Conservation (phyloP, 108 stramenopile genomes). For the Cyclotella sp. region DNA sequence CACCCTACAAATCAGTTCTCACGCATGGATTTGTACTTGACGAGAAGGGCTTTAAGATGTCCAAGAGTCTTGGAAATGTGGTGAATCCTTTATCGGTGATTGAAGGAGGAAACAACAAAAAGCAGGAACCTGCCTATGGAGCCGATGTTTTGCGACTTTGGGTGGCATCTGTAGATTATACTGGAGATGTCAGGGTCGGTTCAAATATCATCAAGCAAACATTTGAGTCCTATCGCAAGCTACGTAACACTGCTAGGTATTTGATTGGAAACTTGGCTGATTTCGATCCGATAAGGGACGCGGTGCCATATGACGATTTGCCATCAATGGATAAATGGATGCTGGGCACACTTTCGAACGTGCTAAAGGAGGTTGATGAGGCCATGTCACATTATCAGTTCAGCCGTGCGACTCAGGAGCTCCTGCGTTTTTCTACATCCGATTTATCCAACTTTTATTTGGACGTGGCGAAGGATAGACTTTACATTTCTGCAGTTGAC, state of each 20-base stretch:
- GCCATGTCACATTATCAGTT: conserved; percentile 92
- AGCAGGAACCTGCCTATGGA: conserved; percentile 95
- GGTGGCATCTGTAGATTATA: conserved; percentile 97
- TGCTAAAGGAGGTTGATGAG: conserved; percentile 87
- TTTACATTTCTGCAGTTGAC: conserved; percentile 92
- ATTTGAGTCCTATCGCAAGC: conserved; percentile 94
- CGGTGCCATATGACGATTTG: conserved; percentile 84
- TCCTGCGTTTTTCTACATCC: conserved; percentile 87
- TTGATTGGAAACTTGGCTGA: conserved; percentile 94
- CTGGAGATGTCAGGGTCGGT: conserved; percentile 93
- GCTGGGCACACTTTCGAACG: conserved; percentile 79
- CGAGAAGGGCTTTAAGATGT: conserved; percentile 99
- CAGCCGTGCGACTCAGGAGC: conserved; percentile 80
- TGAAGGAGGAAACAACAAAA: conserved; percentile 95
- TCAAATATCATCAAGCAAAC: conserved; percentile 95
- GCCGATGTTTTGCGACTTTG: conserved; percentile 98
- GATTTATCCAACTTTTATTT: conserved; percentile 98
- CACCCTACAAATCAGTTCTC: conserved; percentile 95
- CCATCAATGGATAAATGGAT: conserved; percentile 97
- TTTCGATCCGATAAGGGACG: conserved; percentile 79
- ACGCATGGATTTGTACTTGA: conserved; percentile 99
- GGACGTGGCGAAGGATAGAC: conserved; percentile 96
- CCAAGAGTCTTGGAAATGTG: conserved; percentile 98
- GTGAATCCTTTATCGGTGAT: conserved; percentile 95
- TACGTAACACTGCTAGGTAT: conserved; percentile 96